Percentiles rank a stretch among this genome's conserved stretches.
phyloP scores from a whole-genome alignment of 2,329 filamentous ascomycete species.

The Raffaelea arxii region DNA sequence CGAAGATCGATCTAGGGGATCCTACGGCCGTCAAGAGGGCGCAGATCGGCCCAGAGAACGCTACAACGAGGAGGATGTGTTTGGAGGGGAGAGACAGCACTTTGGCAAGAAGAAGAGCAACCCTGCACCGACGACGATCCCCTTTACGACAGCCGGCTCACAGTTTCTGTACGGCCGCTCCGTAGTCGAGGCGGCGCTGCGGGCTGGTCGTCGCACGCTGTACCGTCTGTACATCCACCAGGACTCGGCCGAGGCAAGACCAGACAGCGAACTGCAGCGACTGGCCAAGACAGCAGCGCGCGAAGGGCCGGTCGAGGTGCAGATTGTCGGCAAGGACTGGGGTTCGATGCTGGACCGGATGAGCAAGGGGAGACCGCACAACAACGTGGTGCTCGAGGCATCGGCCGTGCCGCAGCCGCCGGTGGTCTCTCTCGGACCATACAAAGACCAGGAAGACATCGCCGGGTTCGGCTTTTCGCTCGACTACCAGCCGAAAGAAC shows the following conservation, averaged over 20 bases:
- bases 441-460: conserved; percentile 27
- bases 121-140: conserved; percentile 17
- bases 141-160: conserved; percentile 73
- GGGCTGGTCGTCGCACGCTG: conserved; percentile 54
- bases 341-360: conserved; percentile 71
- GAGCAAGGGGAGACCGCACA: conserved; percentile 75
- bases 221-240: conserved; percentile 75
- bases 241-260: conserved; percentile 32
- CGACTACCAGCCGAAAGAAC: conserved; percentile 63
- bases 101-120: too few species aligned
- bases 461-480: conserved; percentile 49
- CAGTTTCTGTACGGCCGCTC: conserved; percentile 85
- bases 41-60: neutral
- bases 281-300: conserved; percentile 36
- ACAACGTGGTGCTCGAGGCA: conserved; percentile 79
- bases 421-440: conserved; percentile 44
- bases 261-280: conserved; percentile 28
- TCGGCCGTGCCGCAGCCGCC: conserved; percentile 71
- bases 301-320: conserved; percentile 41
- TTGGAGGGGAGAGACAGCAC: too few species aligned
- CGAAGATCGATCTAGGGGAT: too few species aligned
- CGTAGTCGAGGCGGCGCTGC: conserved; percentile 70
- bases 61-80: too few species aligned
- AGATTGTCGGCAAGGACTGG: conserved; percentile 49
- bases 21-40: too few species aligned